Evolutionary conservation across 83 land plant genomes (phyloP).

Genomic region (Isoetes engelmannii): DNA sequence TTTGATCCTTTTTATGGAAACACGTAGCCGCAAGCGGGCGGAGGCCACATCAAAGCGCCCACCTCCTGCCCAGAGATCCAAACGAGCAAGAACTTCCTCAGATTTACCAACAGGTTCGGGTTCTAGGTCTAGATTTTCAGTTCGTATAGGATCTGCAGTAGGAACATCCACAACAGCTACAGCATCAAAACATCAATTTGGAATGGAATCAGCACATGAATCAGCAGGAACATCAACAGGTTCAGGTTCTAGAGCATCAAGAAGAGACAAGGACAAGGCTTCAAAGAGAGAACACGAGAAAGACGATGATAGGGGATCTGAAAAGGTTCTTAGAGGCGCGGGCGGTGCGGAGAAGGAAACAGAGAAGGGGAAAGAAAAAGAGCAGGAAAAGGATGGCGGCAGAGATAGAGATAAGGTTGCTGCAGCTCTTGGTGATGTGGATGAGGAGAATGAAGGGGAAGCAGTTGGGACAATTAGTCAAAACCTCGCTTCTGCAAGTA

Average conservation of each 20-base stretch:
- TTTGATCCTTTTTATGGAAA: slow-evolving; percentile 82
- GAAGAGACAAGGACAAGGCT: slow-evolving; percentile 18
- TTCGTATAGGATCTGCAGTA: slow-evolving; percentile 34
- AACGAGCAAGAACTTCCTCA: slow-evolving; percentile 48
- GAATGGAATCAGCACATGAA: slow-evolving; percentile 51
- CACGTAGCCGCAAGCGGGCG: slow-evolving; percentile 99
- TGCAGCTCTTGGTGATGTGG: slow-evolving; percentile 36
- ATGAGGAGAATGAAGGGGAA: slow-evolving; percentile 66
- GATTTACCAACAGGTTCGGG: slow-evolving; percentile 29
- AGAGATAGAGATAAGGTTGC: slow-evolving; percentile 21
- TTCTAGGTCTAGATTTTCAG: slow-evolving; percentile 34
- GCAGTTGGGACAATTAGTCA: slow-evolving; percentile 65
- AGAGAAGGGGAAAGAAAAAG: slow-evolving; percentile 59
- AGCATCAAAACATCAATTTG: slow-evolving; percentile 18
- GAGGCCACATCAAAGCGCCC: slow-evolving; percentile 92
- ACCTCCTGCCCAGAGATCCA: slow-evolving; percentile 42
- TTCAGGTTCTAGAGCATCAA: slow-evolving; percentile 36
- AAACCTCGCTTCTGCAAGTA: slow-evolving; percentile 92
- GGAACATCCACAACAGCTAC: slow-evolving; percentile 25
- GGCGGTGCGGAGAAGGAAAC: slow-evolving; percentile 37
- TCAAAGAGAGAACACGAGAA: slow-evolving; percentile 21
- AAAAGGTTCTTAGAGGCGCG: slow-evolving; percentile 17
- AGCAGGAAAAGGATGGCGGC: slow-evolving; percentile 12
- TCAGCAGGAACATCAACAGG: slow-evolving; percentile 7
- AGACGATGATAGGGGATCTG: slow-evolving; percentile 22